These are phyloP conservation scores for Paramecium sonneborni DNA, from an alignment of 73 alveolate species.

Conservation along the genomic window DNA sequence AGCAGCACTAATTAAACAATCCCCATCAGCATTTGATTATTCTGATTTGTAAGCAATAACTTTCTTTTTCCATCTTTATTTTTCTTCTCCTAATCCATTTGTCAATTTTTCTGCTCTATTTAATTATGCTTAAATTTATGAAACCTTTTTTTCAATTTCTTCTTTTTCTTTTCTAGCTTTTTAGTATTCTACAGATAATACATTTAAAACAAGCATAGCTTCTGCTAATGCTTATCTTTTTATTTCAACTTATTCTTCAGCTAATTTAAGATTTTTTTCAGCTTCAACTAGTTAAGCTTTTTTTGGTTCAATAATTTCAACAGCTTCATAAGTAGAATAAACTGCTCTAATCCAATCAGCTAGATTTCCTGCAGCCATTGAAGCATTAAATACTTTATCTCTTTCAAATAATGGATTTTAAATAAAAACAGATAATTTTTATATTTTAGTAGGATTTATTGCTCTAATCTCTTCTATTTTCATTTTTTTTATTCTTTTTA, in stretches of 20 bases:
- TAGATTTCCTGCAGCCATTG: conserved; percentile 87
- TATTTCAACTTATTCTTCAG: conserved; percentile 87
- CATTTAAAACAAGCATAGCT: conserved; percentile 78
- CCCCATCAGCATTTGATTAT: conserved; percentile 96
- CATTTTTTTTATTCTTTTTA: conserved; percentile 50
- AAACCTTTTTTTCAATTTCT: conserved; percentile 84
- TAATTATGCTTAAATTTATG: conserved; percentile 78
- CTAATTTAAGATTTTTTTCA: conserved; percentile 88
- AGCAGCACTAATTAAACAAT: conserved; percentile 97
- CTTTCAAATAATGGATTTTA: conserved; percentile 76
- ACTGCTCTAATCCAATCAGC: conserved; percentile 95
- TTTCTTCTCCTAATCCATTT: conserved; percentile 97
- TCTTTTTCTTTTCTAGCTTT: conserved; percentile 94
- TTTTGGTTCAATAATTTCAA: conserved; percentile 98
- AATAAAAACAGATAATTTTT: conserved; percentile 69
- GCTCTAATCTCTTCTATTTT: conserved; percentile 58
- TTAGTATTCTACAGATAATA: conserved; percentile 90
- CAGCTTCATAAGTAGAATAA: conserved; percentile 64
- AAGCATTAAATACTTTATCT: conserved; percentile 75
- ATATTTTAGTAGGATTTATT: conserved; percentile 73
- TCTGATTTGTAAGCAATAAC: conserved; percentile 75
- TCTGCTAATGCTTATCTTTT: conserved; percentile 88
- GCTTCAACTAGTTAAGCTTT: conserved; percentile 97
- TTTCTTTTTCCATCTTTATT: conserved; percentile 90
- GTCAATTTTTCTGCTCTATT: conserved; percentile 98